Evolutionary conservation across 441 rosid genomes (phyloP).

Genomic region (Gossypium trilobum): DNA sequence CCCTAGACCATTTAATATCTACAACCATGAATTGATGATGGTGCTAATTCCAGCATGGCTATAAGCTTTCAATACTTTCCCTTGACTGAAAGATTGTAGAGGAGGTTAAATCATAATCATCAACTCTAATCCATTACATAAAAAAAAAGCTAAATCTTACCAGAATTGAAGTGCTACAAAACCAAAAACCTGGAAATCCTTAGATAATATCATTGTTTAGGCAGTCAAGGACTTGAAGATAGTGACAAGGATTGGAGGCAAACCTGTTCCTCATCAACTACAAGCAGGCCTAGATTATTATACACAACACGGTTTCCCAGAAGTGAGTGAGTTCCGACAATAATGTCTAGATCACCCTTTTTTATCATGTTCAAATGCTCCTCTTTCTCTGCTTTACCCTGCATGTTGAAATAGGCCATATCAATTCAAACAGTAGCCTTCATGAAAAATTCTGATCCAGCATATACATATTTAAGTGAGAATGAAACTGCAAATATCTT

Average conservation of each 20-base stretch:
- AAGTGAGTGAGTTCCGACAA: conserved; percentile 95
- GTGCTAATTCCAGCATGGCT: not conserved
- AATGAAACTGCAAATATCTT: not conserved
- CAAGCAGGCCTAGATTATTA: conserved; percentile 89
- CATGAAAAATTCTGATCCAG: conserved; percentile 5
- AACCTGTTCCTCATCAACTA: conserved; percentile 99
- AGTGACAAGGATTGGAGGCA: conserved; percentile 17
- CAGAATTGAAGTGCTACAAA: not conserved
- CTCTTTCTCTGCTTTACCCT: conserved; percentile 81
- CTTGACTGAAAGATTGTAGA: not conserved
- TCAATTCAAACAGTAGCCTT: conserved; percentile 16
- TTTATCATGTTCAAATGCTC: conserved; percentile 62
- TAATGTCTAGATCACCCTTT: conserved; percentile 63
- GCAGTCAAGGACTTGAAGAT: conserved; percentile 15
- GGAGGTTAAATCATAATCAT: not conserved
- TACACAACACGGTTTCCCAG: conserved; percentile 90
- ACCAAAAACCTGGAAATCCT: not conserved
- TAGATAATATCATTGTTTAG: not conserved
- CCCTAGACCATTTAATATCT: not conserved
- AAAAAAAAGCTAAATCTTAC: not conserved
- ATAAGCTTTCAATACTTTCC: not conserved
- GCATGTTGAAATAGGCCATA: conserved; percentile 28
- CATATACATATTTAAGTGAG: conserved; percentile 2
- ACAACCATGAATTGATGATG: not conserved
- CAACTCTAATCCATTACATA: not conserved